Base-by-base conservation (phyloP, 2,329 filamentous ascomycete genomes). In the Periconia macrospinosa region DNA sequence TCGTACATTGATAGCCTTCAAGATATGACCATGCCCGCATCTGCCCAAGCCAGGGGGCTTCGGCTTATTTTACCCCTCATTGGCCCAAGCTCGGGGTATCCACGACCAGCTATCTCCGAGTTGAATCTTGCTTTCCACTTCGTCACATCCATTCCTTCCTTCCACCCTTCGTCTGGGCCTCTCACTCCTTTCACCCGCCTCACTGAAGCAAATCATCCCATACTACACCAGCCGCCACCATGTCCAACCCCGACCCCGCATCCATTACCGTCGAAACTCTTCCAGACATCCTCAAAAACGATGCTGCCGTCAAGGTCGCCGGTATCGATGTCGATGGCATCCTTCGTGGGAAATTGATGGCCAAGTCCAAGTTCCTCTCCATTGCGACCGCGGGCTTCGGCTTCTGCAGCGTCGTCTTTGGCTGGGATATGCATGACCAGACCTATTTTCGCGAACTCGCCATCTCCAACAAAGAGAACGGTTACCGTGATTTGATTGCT, bases 341-440 rank as follows among this genome's bases (percentile, higher is more conserved):
- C 48, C 80, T 96, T 51, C 90, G 92, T 52, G 92, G 92, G 63
- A 97, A 97, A 78, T 83, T 96, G 57, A 86, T 96, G 76, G 91
- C 91, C 65, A 96, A 96, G 81, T 89, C 88, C 71, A 96, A 97
- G 78, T 96, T 97, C 75, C 79, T 96, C 37, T 91, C 89, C 30
- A 84, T 96, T 49, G 88, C 87, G n/a, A 76, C 84, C 41, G 83
- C 86, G 43, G 92, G 92, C 48, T 96, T 96, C 65, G 92, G 92
- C 50, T 96, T 96, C 80, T 96, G 92, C 79, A 94, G 90, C 18
- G 91, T 96, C 62, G 86, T 96, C 60, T 96, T 96, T 67, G 92
- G 92, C 71, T 96, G 92, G 92, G 92, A 97, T 75, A 96, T 96
- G 91, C 92, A 97, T 75, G 92, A 97, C 69, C 82, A 86, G 78